Conservation (phyloP, 2,329 filamentous ascomycete species). For the Aureobasidium sp. region DNA sequence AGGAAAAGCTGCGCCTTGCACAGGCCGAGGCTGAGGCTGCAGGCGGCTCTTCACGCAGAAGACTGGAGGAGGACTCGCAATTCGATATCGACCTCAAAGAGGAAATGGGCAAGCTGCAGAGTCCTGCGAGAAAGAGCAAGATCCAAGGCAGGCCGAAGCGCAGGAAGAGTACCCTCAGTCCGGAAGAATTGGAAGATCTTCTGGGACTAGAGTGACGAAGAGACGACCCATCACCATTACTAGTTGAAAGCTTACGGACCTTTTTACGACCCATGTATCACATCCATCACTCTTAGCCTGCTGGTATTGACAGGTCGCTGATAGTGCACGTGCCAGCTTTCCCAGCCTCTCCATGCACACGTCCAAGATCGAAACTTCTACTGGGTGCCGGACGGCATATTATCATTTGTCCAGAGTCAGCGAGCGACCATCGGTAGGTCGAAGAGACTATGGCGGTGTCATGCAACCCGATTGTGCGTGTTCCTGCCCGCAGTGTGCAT, state of each 20-base stretch:
- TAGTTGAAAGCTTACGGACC: constrained; percentile 4
- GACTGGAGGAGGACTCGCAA: constrained; percentile 19
- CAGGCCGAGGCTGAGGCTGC: constrained; percentile 37
- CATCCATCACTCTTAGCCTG: neutral
- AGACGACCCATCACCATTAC: neutral
- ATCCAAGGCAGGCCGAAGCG: constrained; percentile 51
- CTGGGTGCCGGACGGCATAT: neutral
- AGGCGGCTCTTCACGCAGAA: constrained; percentile 20
- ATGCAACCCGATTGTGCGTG: constrained; percentile 11
- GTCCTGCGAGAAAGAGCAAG: constrained; percentile 36
- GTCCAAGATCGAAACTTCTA: neutral
- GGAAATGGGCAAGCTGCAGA: constrained; percentile 26
- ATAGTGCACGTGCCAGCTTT: neutral
- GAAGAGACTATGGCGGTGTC: constrained; percentile 2
- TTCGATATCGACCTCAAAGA: constrained; percentile 40
- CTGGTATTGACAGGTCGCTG: neutral
- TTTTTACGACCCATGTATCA: neutral
- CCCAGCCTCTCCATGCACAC: neutral
- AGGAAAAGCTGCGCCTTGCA: constrained; percentile 38
- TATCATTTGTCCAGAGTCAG: constrained; percentile 1
- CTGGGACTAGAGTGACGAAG: constrained; percentile 16
- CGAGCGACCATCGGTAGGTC: neutral
- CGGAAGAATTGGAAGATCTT: constrained; percentile 63
- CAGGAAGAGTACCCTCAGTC: constrained; percentile 65
- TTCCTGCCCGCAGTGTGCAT: neutral